phyloP scores from a whole-genome alignment of 2,329 filamentous ascomycete species.

The Scorias spongiosa region DNA sequence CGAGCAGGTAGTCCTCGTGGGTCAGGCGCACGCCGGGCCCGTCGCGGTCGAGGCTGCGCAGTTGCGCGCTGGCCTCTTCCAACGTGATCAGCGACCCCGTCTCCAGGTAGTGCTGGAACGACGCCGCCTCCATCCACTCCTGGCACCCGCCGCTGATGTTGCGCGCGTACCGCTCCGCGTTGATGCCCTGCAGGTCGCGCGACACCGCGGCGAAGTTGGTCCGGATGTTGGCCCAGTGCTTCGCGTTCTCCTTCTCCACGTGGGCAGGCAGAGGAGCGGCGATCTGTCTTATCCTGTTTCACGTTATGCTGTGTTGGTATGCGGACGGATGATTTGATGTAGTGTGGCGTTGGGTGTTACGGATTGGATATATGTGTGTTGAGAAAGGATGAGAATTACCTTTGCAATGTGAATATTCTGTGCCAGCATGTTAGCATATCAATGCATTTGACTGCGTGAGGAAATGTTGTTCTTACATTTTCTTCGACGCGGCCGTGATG shows the following conservation, averaged over 20 bases:
- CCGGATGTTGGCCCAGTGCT: conserved; percentile 56
- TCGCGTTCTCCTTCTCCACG: conserved; percentile 54
- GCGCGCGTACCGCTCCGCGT: conserved; percentile 66
- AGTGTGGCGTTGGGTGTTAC: neutral
- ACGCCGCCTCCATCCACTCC: conserved; percentile 84
- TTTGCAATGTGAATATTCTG: conserved; percentile 73
- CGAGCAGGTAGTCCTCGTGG: conserved; percentile 74
- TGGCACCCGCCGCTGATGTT: conserved; percentile 71
- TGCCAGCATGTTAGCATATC: neutral
- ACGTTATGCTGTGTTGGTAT: neutral
- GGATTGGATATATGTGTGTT: neutral
- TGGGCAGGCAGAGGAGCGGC: conserved; percentile 48
- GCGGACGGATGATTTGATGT: neutral
- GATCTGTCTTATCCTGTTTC: conserved; percentile 42
- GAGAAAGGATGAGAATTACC: conserved; percentile 40
- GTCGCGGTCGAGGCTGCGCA: conserved; percentile 23
- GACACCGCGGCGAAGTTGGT: conserved; percentile 52
- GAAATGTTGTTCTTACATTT: conserved; percentile 50
- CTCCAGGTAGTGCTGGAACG: conserved; percentile 76
- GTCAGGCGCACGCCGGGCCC: conserved; percentile 47
- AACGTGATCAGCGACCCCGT: conserved; percentile 59
- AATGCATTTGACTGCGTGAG: too few relatives aligned
- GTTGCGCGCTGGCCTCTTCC: conserved; percentile 36
- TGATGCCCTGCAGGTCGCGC: conserved; percentile 60
- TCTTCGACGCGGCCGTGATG: conserved; percentile 89